Percentiles rank a stretch among this genome's conserved stretches.
Evolutionary conservation across 176 grass and related monocot genomes (phyloP).

Genomic region (Cenchrus americanus): DNA sequence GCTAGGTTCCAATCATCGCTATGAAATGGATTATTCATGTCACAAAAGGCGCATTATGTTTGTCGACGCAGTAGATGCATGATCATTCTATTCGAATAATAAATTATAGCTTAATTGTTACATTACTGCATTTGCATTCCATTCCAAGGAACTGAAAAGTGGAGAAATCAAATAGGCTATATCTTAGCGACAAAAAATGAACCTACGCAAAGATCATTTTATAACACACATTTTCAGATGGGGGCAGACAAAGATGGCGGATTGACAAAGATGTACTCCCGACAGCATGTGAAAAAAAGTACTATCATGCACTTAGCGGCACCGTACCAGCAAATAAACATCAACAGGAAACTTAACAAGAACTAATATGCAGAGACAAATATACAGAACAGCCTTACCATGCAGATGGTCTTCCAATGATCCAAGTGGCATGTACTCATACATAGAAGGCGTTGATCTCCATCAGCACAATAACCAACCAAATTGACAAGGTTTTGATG

Average conservation of each 20-base stretch:
- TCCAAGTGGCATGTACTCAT: conserved; percentile 82
- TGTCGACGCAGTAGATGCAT: too few species aligned
- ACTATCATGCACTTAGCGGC: conserved; percentile 13
- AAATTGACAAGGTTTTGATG: conserved; percentile 77
- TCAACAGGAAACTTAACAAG: conserved; percentile 19
- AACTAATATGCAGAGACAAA: conserved; percentile 19
- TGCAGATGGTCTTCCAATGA: conserved; percentile 87
- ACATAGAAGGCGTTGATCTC: conserved; percentile 83
- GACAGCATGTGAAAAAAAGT: conserved; percentile 44
- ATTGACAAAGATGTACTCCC: conserved; percentile 40
- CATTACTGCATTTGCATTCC: background rate
- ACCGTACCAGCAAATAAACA: conserved; percentile 38
- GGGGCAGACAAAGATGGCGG: conserved; percentile 38
- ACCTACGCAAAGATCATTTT: conserved; percentile 35
- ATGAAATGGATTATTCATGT: too few species aligned
- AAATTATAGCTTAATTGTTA: too few species aligned
- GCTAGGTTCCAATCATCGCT: too few species aligned
- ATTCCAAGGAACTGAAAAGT: conserved; percentile 4
- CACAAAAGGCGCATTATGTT: too few species aligned
- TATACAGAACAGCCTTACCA: conserved; percentile 52
- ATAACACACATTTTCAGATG: background rate
- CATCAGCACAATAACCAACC: conserved; percentile 80
- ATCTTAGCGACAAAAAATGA: conserved; percentile 19
- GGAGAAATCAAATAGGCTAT: background rate
- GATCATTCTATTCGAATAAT: too few species aligned